Percentiles rank a stretch among this genome's conserved stretches.
phyloP scores from a whole-genome alignment of 495 filamentous ascomycete species.

The Penicillium canariense region DNA sequence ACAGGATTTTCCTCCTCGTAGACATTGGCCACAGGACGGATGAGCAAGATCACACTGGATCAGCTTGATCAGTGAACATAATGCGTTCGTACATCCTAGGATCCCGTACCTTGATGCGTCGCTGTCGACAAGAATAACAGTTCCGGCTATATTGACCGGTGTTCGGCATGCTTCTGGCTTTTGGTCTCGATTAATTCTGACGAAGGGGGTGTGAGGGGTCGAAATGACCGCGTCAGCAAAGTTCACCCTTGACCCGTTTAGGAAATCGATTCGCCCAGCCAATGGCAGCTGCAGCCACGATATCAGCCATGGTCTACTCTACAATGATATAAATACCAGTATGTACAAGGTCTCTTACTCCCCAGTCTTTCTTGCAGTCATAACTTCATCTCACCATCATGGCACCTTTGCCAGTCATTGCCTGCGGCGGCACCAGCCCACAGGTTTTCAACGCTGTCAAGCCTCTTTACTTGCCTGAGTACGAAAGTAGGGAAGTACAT shows the following conservation, averaged over 20 bases:
- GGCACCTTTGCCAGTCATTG: conserved; percentile 26
- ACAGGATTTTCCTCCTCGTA: conserved; percentile 7
- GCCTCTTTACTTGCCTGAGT: conserved; percentile 31
- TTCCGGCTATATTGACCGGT: conserved; percentile 14
- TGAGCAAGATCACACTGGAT: conserved; percentile 11
- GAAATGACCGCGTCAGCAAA: background rate
- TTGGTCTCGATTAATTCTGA: background rate
- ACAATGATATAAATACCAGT: background rate
- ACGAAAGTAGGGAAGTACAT: conserved; percentile 23
- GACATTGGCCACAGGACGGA: conserved; percentile 11
- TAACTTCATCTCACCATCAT: conserved; percentile 15
- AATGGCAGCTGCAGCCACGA: background rate
- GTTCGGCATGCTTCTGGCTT: conserved; percentile 8
- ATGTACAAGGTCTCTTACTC: background rate
- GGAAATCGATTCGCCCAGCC: background rate
- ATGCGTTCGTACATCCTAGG: background rate
- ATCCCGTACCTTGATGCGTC: conserved; percentile 8
- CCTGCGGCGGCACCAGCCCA: conserved; percentile 25
- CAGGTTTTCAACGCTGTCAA: conserved; percentile 26
- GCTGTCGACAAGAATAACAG: conserved; percentile 13
- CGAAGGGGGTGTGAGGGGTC: background rate
- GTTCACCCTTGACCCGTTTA: background rate
- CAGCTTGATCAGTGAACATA: background rate
- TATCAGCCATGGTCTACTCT: background rate
- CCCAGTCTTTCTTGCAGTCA: background rate